A percentile compares a stretch with the other conserved stretches of the same genome.
phyloP scores from a whole-genome alignment of 148 eudicot species.

The Simmondsia chinensis region DNA sequence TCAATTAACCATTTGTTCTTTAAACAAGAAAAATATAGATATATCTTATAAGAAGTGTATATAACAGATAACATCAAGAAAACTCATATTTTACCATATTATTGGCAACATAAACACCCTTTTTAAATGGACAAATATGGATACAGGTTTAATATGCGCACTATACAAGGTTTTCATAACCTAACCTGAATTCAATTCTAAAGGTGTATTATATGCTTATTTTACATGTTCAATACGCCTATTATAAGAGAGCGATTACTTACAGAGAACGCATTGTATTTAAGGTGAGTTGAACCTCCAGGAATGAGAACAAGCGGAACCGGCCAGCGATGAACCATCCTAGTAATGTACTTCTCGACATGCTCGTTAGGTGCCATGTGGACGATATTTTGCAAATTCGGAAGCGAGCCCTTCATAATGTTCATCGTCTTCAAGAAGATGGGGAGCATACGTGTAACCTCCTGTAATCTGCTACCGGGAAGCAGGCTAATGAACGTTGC shows the following conservation, averaged over 20 bases:
- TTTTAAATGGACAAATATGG: too few species aligned
- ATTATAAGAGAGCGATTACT: slow-evolving; percentile 17
- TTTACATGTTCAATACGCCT: too few species aligned
- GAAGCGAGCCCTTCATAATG: slow-evolving; percentile 35
- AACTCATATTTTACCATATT: too few species aligned
- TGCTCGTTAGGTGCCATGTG: slow-evolving; percentile 77
- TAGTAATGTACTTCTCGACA: slow-evolving; percentile 52
- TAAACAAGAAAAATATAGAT: too few species aligned
- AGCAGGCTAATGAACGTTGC: slow-evolving; percentile 56
- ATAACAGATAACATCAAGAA: too few species aligned
- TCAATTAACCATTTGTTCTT: too few species aligned
- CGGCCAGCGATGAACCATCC: slow-evolving; percentile 40
- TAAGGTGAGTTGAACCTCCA: slow-evolving; percentile 45
- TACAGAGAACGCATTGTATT: slow-evolving; percentile 69
- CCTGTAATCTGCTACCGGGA: slow-evolving; percentile 98
- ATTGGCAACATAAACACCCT: too few species aligned
- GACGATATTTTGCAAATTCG: slow-evolving; percentile 40
- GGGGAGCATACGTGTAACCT: slow-evolving; percentile 85
- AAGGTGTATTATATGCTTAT: too few species aligned
- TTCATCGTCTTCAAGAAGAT: slow-evolving; percentile 56
- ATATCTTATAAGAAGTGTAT: too few species aligned
- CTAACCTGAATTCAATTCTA: not conserved
- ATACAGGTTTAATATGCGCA: too few species aligned
- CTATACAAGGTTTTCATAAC: not conserved
- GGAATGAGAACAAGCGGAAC: slow-evolving; percentile 46